Evolutionary conservation across 176 grass and related monocot genomes (phyloP).

Genomic region (Avena sativa): DNA sequence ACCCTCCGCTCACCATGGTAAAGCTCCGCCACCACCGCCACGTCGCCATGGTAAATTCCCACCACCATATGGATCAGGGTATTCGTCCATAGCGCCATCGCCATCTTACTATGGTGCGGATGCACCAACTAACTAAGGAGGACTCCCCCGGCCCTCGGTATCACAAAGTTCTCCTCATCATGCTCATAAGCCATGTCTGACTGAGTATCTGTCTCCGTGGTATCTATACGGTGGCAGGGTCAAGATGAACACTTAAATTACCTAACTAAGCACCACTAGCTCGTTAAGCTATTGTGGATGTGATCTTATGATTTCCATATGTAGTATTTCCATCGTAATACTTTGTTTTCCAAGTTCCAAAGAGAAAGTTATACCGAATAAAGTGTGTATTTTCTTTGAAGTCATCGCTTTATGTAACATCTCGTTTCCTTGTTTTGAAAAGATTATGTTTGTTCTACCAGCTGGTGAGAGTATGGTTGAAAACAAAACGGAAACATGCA

Average conservation of each 20-base stretch:
- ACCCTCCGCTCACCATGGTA: not conserved
- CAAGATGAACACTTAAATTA: not conserved
- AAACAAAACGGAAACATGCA: no score
- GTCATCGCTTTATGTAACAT: not conserved
- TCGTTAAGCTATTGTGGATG: not conserved
- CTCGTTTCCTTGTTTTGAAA: not conserved
- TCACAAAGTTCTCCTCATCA: not conserved
- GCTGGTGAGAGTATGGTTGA: not conserved
- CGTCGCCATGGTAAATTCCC: constrained; percentile 27
- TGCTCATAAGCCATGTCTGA: not conserved
- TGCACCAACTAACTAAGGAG: constrained; percentile 25
- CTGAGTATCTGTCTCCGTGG: constrained; percentile 20
- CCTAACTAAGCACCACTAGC: not conserved
- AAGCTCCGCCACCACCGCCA: not conserved
- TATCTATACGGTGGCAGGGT: not conserved
- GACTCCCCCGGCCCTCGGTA: not conserved
- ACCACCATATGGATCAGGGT: not conserved
- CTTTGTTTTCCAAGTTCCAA: not conserved
- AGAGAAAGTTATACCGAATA: constrained; percentile 24
- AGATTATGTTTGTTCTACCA: not conserved
- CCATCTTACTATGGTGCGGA: constrained; percentile 7
- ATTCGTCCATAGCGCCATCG: constrained; percentile 19
- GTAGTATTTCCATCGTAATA: not conserved
- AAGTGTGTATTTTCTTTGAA: constrained; percentile 18
- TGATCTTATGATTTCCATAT: not conserved